Conservation (phyloP, 129 eudicot genomes). For the Helianthus tuberosus region DNA sequence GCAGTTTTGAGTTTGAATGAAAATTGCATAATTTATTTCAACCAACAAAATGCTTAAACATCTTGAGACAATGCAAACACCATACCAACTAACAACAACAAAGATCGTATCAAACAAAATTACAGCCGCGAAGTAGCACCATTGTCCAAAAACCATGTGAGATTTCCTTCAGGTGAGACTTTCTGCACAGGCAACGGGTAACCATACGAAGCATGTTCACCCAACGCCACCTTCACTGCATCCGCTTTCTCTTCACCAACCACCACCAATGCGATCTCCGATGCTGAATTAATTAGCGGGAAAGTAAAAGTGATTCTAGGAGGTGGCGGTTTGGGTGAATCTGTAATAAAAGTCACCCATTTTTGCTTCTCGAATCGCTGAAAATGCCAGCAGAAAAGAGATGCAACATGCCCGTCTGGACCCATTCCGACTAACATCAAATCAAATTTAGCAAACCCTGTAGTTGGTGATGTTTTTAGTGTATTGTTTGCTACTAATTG, state of each 20-base stretch:
- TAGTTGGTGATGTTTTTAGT: conserved; percentile 30
- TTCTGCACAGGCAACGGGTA: conserved; percentile 44
- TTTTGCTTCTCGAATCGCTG: conserved; percentile 50
- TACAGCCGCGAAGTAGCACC: conserved; percentile 39
- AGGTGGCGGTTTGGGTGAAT: conserved; percentile 80
- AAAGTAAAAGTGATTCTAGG: conserved; percentile 71
- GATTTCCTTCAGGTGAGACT: conserved; percentile 52
- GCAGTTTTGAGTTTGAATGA: neutral
- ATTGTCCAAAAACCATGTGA: conserved; percentile 62
- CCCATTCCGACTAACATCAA: conserved; percentile 75
- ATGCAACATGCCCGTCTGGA: conserved; percentile 79
- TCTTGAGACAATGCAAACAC: neutral
- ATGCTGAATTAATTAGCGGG: conserved; percentile 66
- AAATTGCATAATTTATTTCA: neutral
- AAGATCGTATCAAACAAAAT: neutral
- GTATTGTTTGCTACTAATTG: conserved; percentile 38
- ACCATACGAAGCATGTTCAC: conserved; percentile 24
- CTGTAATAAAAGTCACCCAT: conserved; percentile 67
- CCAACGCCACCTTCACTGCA: conserved; percentile 41
- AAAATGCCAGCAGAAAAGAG: conserved; percentile 56
- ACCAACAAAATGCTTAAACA: neutral
- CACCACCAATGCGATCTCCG: conserved; percentile 60
- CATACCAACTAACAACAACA: neutral
- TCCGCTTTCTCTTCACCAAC: conserved; percentile 55
- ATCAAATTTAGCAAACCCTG: conserved; percentile 61